Evolutionary conservation across 495 filamentous ascomycete species (phyloP), one percentile per base, ranked within the genome.

Genomic region (Parmelia sp.): DNA sequence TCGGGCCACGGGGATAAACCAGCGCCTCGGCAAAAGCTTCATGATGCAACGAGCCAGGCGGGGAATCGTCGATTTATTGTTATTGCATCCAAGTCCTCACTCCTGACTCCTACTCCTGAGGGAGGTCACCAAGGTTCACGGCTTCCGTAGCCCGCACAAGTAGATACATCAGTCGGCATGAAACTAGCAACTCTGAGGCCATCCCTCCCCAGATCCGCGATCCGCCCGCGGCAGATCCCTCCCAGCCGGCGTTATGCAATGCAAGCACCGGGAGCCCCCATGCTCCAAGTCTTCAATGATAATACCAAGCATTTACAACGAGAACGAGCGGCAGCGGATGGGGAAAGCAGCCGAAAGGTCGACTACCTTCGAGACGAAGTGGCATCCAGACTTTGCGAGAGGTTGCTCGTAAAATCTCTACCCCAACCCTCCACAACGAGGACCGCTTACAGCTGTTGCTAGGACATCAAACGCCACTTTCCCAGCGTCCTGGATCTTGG

Each of bases 361-460:
- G 95, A 97, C 74, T 97, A 97, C 73, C 77, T 99, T 59, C 89
- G 90, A 71, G 90, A 97, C 74, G 94, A 97, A 73, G 87, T 96
- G 1, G 93, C 95, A 35, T 78, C 78, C 47, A 84, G 95, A 56
- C 80, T 99, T 37, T 92, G 87, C 70, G 94, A 97, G 67, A 84
- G 95, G 31, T 79, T 99, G 51, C 77, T 96, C 69, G 92, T 95
- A 76, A 61, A 75, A 60, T 39, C 44, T 42, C 45, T 14, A 27
- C 57, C 58, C 60, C 55, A 63, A 65, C 39, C 14, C 42, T 47
- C 21, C 61, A 44, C 37, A 64, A 58, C 47, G 25, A 4, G 14
- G 47, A 29, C 25, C 36, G 29, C 47, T 63, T 35, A 36, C 33
- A 37, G 25, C 64, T 33, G 45, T 23, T 27, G 42, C 65, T 31